A percentile compares a stretch with the other conserved stretches of the same genome.
These are phyloP conservation scores for Mucor plumbeus DNA, from an alignment of 371 early-diverging fungal species.

Conservation along the genomic window DNA sequence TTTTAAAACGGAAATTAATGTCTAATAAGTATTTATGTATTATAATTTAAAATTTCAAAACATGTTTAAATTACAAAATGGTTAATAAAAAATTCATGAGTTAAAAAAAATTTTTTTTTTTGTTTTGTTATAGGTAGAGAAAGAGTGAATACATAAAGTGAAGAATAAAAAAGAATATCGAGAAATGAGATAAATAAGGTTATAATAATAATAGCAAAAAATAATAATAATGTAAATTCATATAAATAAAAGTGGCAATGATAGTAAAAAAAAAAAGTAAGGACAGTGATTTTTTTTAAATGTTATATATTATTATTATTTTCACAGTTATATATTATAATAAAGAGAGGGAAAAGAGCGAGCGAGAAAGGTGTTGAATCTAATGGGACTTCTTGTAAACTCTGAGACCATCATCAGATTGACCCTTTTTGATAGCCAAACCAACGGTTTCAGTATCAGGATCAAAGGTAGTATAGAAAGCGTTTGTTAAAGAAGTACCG, in stretches of 20 bases:
- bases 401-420: constrained; percentile 38
- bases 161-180: too few relatives aligned
- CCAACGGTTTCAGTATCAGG: constrained; percentile 46
- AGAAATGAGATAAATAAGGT: neutral
- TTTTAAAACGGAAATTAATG: neutral
- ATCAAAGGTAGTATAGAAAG: constrained; percentile 51
- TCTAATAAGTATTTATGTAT: neutral
- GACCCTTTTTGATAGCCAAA: constrained; percentile 48
- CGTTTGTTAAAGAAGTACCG: constrained; percentile 49
- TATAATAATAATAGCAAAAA: neutral
- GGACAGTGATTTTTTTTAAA: neutral
- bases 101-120: neutral
- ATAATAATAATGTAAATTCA: neutral
- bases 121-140: neutral
- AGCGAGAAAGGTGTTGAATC: neutral
- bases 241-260: constrained; percentile 8
- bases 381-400: constrained; percentile 42
- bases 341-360: neutral
- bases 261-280: neutral
- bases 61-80: too few relatives aligned
- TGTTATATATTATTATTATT: neutral
- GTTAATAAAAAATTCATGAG: neutral
- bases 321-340: constrained; percentile 2
- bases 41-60: too few relatives aligned
- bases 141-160: neutral